Percentiles rank a stretch among this genome's conserved stretches.
Evolutionary conservation across 148 eudicot species (phyloP).

Genomic region (Fagopyrum tataricum): DNA sequence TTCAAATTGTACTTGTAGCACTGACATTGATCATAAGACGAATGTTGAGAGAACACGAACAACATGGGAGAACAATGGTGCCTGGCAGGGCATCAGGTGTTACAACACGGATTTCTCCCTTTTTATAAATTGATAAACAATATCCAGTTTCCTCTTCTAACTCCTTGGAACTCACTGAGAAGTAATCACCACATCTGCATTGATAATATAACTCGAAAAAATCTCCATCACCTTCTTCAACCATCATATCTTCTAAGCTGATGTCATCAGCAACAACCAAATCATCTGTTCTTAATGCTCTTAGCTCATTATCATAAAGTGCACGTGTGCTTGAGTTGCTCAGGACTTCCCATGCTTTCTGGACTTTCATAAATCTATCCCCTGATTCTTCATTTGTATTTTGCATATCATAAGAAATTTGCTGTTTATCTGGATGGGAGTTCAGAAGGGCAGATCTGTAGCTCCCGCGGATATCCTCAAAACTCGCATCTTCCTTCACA

Average conservation of each 20-base stretch:
- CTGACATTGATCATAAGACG: constrained; percentile 24
- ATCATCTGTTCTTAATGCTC: constrained; percentile 32
- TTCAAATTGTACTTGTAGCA: not conserved
- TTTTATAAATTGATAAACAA: constrained; percentile 24
- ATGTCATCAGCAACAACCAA: constrained; percentile 49
- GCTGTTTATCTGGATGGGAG: constrained; percentile 70
- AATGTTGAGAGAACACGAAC: constrained; percentile 80
- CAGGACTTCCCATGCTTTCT: constrained; percentile 85
- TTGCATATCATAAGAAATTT: constrained; percentile 20
- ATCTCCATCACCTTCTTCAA: constrained; percentile 34
- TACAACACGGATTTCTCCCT: constrained; percentile 19
- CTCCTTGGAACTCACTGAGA: constrained; percentile 47
- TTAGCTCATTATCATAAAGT: constrained; percentile 52
- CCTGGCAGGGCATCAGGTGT: constrained; percentile 28
- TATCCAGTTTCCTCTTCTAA: constrained; percentile 70
- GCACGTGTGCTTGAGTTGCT: constrained; percentile 50
- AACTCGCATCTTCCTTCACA: constrained; percentile 63
- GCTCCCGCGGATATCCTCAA: constrained; percentile 59
- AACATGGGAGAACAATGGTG: constrained; percentile 60
- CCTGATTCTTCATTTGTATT: too few relatives aligned
- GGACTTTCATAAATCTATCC: constrained; percentile 54
- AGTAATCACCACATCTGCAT: constrained; percentile 82
- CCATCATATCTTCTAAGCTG: constrained; percentile 51
- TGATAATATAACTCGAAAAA: constrained; percentile 38
- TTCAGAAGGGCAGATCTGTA: constrained; percentile 60